phyloP scores from a whole-genome alignment of 192 early-diverging fungal species.

The Rhizophagus sp. region DNA sequence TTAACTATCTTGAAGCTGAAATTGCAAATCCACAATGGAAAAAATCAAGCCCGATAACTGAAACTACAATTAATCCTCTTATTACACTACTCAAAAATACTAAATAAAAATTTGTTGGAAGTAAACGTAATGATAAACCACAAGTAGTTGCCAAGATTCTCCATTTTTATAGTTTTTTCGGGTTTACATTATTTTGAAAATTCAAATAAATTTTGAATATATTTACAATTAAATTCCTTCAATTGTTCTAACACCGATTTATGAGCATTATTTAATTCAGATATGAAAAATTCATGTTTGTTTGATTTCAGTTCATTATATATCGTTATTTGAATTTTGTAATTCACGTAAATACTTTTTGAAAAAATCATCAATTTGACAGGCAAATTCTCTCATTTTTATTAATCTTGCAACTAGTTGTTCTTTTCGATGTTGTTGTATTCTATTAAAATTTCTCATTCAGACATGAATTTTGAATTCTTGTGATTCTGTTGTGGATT shows the following conservation, averaged over 20 bases:
- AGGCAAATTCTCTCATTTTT: not conserved
- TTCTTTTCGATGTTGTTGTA: not conserved
- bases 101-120: not conserved
- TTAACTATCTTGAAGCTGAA: no score
- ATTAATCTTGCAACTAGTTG: not conserved
- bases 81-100: not conserved
- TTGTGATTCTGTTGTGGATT: not conserved
- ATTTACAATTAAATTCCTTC: no score
- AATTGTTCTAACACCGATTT: no score
- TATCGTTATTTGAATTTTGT: not conserved
- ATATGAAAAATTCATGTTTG: not conserved
- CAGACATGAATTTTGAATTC: not conserved
- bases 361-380: not conserved
- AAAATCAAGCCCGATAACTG: slow-evolving; percentile 1
- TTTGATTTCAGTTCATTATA: not conserved
- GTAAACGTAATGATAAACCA: not conserved
- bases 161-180: no score
- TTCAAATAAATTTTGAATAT: not conserved
- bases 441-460: not conserved
- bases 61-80: not conserved
- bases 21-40: no score
- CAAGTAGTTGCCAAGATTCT: not conserved
- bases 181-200: no score
- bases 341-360: not conserved
- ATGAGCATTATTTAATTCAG: not conserved